Evolutionary conservation across 768 basidiomycete genomes (phyloP), one percentile per base, ranked within the genome.

Genomic region (Agaricus blazei): DNA sequence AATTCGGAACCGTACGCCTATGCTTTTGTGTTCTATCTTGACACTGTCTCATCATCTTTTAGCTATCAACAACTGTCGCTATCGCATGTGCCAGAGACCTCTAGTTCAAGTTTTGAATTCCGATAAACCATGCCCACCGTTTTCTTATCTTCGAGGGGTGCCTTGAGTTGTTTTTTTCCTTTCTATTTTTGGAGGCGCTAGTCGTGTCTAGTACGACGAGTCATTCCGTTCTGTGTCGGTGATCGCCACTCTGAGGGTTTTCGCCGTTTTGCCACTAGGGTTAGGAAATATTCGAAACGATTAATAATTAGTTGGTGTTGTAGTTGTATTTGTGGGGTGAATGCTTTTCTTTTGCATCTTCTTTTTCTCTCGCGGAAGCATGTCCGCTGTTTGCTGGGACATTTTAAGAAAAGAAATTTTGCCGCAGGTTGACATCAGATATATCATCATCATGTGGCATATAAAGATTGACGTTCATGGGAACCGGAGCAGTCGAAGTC

Each of bases 1-100:
- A 89, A 93, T 67, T 93, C 90, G 53, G 90, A 92, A 65, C 91
- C 91, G 91, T 93, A 65, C 73, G 89, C 83, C 31, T 55, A 23
- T 44, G 12, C 29, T 42, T 52, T 7, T 12, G 14, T 40, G 48
- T 42, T 52, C n/a, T 52, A 19, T 49, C 47, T 45, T 57, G 27
- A 52, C 50, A 44, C 56, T 59, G 29, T 60, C 28, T 46, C 54
- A 41, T 36, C 53, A 34, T 52, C 51, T 43, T 53, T 28, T 65
- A 92, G 91, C 62, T 96, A 95, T 72, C 93, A 97, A 69, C 90
- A 96, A 63, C 67, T 97, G 50, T 89, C 88, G 4, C 78, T 97
- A 56, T 76, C 77, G 34, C 91, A 96, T 63, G 80, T 91, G 43
- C 85, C 87, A 14, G 85, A 90, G 65, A 73, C 77, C 40, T 81